Percentiles rank a stretch among this genome's conserved stretches.
Conservation (phyloP, 1,284 basidiomycete species). For the Melampsora larici-populina region DNA sequence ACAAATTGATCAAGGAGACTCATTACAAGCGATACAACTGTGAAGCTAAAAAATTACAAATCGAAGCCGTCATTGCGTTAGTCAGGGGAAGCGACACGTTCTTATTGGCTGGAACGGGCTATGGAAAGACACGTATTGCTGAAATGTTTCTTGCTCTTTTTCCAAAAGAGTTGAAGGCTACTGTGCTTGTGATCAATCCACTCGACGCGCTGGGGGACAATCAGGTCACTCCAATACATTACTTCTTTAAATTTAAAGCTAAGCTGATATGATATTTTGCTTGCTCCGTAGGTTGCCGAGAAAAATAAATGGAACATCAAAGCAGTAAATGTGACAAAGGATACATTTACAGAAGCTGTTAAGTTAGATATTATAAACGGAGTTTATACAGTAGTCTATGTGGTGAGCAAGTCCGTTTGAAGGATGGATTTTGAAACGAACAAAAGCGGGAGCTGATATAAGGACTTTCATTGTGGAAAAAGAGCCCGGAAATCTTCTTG, state of each 20-base stretch:
- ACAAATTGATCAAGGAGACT: too few species aligned
- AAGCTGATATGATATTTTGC: neutral
- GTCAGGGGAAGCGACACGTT: neutral
- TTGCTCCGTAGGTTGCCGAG: neutral
- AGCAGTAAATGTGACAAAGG: slow-evolving; percentile 6
- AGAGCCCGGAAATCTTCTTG: slow-evolving; percentile 16
- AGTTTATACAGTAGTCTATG: neutral
- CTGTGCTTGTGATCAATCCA: slow-evolving; percentile 11
- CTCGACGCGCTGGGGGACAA: slow-evolving; percentile 10
- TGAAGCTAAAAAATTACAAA: neutral
- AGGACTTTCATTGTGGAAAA: neutral
- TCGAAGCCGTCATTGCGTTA: neutral
- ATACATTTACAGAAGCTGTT: neutral
- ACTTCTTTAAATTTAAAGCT: too few species aligned
- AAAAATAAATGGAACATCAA: neutral
- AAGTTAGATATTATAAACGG: slow-evolving; percentile 1
- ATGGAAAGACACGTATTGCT: slow-evolving; percentile 6
- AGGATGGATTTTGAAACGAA: neutral
- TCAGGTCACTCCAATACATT: too few species aligned
- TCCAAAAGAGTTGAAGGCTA: neutral
- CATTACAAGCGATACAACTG: neutral
- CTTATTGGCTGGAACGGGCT: too few species aligned
- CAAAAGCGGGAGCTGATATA: too few species aligned
- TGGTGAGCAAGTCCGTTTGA: neutral
- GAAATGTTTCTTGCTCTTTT: neutral